phyloP scores from a whole-genome alignment of 2,329 filamentous ascomycete species.

The Pseudogymnoascus sp. region DNA sequence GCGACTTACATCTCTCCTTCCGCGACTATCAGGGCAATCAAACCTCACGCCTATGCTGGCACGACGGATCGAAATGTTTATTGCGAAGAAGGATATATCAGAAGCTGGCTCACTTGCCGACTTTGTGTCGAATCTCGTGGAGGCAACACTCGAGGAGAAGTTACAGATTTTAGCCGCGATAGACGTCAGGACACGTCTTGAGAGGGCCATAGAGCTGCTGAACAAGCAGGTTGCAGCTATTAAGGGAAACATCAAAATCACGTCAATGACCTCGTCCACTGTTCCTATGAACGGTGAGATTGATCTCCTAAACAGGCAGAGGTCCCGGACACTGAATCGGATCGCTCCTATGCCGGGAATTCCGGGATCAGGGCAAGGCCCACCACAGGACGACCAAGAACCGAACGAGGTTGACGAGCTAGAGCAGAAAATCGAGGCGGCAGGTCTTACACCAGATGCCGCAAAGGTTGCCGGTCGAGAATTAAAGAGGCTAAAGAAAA shows the following conservation, averaged over 20 bases:
- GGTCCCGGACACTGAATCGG: slow-evolving; percentile 26
- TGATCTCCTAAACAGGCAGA: slow-evolving; percentile 45
- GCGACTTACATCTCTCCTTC: slow-evolving; percentile 76
- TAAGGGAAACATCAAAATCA: slow-evolving; percentile 82
- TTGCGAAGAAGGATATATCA: slow-evolving; percentile 70
- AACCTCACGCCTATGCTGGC: slow-evolving; percentile 78
- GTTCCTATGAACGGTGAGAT: slow-evolving; percentile 55
- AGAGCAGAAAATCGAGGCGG: slow-evolving; percentile 77
- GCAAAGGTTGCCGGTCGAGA: slow-evolving; percentile 88
- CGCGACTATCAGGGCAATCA: slow-evolving; percentile 57
- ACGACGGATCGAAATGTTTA: slow-evolving; percentile 79
- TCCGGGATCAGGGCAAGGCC: slow-evolving; percentile 42
- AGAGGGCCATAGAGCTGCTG: slow-evolving; percentile 76
- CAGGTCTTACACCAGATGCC: slow-evolving; percentile 75
- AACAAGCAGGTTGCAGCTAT: slow-evolving; percentile 76
- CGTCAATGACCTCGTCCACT: slow-evolving; percentile 63
- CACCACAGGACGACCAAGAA: slow-evolving; percentile 67
- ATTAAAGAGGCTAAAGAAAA: slow-evolving; percentile 81
- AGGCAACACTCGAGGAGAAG: slow-evolving; percentile 85
- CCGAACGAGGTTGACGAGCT: slow-evolving; percentile 86
- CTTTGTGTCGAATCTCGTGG: slow-evolving; percentile 92
- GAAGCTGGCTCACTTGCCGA: slow-evolving; percentile 86
- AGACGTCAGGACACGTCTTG: slow-evolving; percentile 69
- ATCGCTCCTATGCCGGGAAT: slow-evolving; percentile 15
- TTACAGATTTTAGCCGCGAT: slow-evolving; percentile 77